Conservation (phyloP, 139 green algal species). For the Closterium sp. region DNA sequence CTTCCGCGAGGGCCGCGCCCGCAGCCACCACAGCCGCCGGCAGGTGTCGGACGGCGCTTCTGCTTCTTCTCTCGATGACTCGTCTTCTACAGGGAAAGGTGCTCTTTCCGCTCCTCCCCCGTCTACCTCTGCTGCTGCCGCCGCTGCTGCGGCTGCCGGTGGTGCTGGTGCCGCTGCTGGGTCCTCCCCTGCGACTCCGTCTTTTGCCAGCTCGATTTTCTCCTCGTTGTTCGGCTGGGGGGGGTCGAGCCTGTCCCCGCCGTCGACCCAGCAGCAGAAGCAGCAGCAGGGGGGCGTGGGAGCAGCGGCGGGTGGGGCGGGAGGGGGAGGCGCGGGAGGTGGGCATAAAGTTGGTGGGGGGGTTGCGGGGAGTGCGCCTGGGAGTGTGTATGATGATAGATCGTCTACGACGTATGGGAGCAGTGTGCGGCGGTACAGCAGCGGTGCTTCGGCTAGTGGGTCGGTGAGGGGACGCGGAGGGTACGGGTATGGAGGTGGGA, state of each 20-base stretch:
- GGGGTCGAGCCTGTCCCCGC: neutral
- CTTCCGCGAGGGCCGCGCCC: neutral
- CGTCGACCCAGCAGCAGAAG: neutral
- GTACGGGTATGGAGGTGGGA: neutral
- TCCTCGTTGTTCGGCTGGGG: neutral
- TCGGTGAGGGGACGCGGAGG: neutral
- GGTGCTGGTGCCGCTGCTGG: neutral
- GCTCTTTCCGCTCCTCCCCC: neutral
- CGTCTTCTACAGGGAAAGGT: neutral
- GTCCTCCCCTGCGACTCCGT: neutral
- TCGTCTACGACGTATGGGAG: neutral
- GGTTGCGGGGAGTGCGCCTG: neutral
- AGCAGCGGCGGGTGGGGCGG: neutral
- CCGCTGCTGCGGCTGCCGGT: neutral
- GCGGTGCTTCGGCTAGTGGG: neutral
- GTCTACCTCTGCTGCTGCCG: neutral
- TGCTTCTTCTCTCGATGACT: neutral
- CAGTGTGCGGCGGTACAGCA: neutral
- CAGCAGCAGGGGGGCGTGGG: neutral
- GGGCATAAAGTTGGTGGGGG: neutral
- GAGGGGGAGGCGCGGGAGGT: neutral
- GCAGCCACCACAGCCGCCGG: neutral
- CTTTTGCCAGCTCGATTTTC: neutral
- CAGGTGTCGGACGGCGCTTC: neutral
- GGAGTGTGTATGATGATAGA: neutral